phyloP scores from a whole-genome alignment of 148 eudicot genomes.

The Chenopodium formosanum region DNA sequence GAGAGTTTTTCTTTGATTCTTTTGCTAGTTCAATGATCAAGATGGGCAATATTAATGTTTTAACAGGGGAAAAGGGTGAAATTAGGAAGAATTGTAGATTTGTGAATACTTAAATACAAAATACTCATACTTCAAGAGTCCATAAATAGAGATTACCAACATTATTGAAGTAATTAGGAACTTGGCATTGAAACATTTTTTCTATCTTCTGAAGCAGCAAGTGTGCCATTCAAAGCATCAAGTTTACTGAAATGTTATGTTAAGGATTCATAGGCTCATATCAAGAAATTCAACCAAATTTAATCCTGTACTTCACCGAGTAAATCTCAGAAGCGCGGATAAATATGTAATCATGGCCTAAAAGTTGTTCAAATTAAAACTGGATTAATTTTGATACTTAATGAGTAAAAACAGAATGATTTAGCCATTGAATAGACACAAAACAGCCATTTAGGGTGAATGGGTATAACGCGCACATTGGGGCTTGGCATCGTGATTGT shows the following conservation, averaged over 20 bases:
- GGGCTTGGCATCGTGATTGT: slow-evolving; percentile 46
- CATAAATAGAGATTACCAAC: no score
- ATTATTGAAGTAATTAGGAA: no score
- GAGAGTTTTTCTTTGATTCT: slow-evolving; percentile 46
- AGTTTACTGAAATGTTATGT: no score
- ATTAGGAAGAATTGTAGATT: slow-evolving; percentile 61
- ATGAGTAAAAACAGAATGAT: slow-evolving; percentile 13
- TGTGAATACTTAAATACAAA: slow-evolving; percentile 25
- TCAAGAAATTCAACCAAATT: slow-evolving; percentile 64
- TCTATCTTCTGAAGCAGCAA: slow-evolving; percentile 75
- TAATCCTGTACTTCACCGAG: slow-evolving; percentile 38
- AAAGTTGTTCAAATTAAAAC: background rate
- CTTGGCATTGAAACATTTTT: slow-evolving; percentile 36
- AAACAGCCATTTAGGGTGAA: slow-evolving; percentile 42
- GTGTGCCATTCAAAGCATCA: slow-evolving; percentile 41
- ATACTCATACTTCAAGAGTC: no score
- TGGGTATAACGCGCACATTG: slow-evolving; percentile 51
- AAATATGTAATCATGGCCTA: slow-evolving; percentile 48
- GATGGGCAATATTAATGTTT: slow-evolving; percentile 64
- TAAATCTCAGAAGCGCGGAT: slow-evolving; percentile 73
- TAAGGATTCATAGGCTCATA: slow-evolving; percentile 41
- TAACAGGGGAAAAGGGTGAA: slow-evolving; percentile 55
- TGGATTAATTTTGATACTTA: background rate
- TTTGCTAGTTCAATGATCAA: slow-evolving; percentile 59
- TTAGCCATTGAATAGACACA: slow-evolving; percentile 65